Percentiles rank a stretch among this genome's conserved stretches.
These are phyloP conservation scores for Chrysoporthe cubensis DNA, from an alignment of 2,329 filamentous ascomycete species.

Conservation along the genomic window DNA sequence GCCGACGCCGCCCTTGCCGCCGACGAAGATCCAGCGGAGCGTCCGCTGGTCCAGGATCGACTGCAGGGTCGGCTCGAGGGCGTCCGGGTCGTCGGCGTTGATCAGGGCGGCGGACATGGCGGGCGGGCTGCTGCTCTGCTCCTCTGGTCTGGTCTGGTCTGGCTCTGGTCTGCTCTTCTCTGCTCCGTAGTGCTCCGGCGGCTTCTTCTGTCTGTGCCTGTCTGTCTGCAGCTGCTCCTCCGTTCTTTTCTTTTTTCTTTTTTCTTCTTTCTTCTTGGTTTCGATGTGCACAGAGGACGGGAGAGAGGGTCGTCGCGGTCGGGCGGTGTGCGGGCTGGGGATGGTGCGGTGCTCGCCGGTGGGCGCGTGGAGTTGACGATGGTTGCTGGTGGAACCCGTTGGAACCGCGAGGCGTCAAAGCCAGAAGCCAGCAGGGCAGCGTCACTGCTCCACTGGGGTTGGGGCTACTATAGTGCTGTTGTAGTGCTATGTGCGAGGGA, in stretches of 20 bases:
- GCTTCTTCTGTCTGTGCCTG: no score
- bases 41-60: conserved; percentile 93
- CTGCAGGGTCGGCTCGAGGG: conserved; percentile 90
- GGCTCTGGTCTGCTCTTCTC: no score
- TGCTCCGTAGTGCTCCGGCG: no score
- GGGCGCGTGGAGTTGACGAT: conserved; percentile 2
- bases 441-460: conserved; percentile 28
- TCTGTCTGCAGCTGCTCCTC: conserved; percentile 20
- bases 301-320: not conserved
- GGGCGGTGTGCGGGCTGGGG: not conserved
- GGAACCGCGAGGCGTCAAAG: conserved; percentile 29
- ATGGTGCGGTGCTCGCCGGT: not conserved
- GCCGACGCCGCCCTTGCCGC: conserved; percentile 96
- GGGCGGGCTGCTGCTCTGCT: not conserved
- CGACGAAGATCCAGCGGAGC: conserved; percentile 98
- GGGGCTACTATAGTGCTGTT: not conserved
- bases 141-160: no score
- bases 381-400: conserved; percentile 31
- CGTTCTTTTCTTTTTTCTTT: not conserved
- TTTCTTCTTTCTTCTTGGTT: not conserved
- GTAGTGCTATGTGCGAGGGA: not conserved
- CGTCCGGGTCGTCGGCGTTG: conserved; percentile 67
- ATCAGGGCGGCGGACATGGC: conserved; percentile 47
- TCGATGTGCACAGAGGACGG: not conserved
- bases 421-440: conserved; percentile 22